These are phyloP conservation scores for Discostella stelligeroides DNA, from an alignment of 108 stramenopile species.

Conservation along the genomic window DNA sequence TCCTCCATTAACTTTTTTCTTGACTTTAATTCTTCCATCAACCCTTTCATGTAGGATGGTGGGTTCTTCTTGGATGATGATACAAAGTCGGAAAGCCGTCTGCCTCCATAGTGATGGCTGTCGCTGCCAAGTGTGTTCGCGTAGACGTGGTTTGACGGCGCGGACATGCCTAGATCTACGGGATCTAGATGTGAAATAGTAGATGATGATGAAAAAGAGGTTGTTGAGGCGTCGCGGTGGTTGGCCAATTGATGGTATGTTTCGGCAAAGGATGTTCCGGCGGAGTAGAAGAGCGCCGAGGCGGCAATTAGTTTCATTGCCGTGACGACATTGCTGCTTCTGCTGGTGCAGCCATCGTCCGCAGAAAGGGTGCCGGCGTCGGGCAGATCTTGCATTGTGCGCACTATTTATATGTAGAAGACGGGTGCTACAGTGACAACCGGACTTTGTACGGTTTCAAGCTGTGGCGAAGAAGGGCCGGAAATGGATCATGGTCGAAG, in stretches of 20 bases:
- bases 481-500: too few relatives aligned
- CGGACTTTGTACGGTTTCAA: too few relatives aligned
- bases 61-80: conserved; percentile 32
- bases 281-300: conserved; percentile 43
- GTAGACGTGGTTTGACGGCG: conserved; percentile 25
- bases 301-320: conserved; percentile 41
- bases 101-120: too few relatives aligned
- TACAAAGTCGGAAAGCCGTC: conserved; percentile 18
- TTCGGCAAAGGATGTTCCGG: conserved; percentile 41
- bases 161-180: conserved; percentile 10
- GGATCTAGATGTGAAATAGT: background rate
- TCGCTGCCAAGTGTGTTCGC: conserved; percentile 7
- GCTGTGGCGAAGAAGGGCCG: too few relatives aligned
- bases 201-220: background rate
- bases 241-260: conserved; percentile 25
- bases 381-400: background rate
- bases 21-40: conserved; percentile 70
- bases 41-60: conserved; percentile 73
- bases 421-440: too few relatives aligned
- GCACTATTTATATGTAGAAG: background rate
- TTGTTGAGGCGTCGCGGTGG: background rate
- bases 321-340: conserved; percentile 18
- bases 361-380: background rate
- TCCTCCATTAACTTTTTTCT: conserved; percentile 85
- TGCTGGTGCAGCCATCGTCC: background rate